Evolutionary conservation across 2,329 filamentous ascomycete genomes (phyloP), one percentile per base, ranked within the genome.

Genomic region (Nannizziopsis barbatae): DNA sequence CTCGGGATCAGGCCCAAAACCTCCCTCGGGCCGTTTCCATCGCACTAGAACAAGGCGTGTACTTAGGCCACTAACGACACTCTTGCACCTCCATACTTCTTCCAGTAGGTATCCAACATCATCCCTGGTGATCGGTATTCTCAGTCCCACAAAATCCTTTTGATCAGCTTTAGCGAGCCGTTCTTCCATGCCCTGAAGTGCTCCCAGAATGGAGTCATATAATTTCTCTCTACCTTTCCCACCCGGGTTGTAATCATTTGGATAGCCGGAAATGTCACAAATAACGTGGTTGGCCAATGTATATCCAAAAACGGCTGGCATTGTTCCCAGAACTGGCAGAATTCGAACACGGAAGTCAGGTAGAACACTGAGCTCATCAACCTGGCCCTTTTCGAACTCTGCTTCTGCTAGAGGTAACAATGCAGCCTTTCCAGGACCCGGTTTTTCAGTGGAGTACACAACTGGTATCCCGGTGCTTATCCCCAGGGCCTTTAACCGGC

Each of bases 261-360:
- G 92, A 59, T 98, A 98, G 6, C 81, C 85, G 55, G 75, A 68
- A 41, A 96, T 77, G 50, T 80, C 79, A 49, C 94, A 75, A 55
- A 98, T 90, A 51, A 96, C 80, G 62, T 96, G 87, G 66, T 96
- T 98, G 3, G 92, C 92, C 7, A 86, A 79, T 0, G 84, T 85
- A 49, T 95, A 84, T 7, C 92, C 92, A 64, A 98, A 98, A 0
- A 96, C 83, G 2, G 92, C 90, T 0, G 92, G 92, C 89, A 98
- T 95, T 0, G 92, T 98, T 0, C 92, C 92, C 2, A 98, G 71
- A 0, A 98, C 92, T 0, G 92, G 92, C 7, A 98, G 68, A 50
- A 98, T 98, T n/a, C 92, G 77, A 8, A 95, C 86, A 18, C 92
- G 77, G 65, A 98, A 98, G 62, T 95, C 89, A 1, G 89, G 85